A percentile compares a stretch with the other conserved stretches of the same genome.
Conservation (phyloP, 805 yeast species). For the Candida silvicultrix region DNA sequence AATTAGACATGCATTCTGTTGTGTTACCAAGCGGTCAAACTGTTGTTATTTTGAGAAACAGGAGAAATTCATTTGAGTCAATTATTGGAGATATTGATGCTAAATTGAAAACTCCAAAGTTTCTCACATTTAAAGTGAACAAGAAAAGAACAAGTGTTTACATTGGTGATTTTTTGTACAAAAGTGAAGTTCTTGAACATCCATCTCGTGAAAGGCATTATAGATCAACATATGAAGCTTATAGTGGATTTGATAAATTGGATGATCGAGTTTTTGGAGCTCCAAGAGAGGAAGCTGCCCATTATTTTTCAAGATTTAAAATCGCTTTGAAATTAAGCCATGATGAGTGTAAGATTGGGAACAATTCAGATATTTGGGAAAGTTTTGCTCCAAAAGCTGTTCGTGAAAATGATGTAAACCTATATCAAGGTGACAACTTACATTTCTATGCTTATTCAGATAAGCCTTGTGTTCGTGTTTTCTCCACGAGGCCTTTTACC, state of each 20-base stretch:
- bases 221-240: too few species aligned
- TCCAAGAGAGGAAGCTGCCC: neutral
- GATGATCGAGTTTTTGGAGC: neutral
- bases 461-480: neutral
- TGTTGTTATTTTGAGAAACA: neutral
- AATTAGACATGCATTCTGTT: neutral
- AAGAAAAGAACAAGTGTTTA: neutral
- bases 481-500: neutral
- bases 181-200: neutral
- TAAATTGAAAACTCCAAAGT: neutral
- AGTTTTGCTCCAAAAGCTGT: neutral
- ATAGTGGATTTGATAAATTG: neutral
- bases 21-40: neutral
- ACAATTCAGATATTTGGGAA: neutral
- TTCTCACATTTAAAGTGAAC: too few species aligned
- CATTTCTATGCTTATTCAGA: neutral
- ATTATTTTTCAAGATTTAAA: neutral
- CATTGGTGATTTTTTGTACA: neutral
- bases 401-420: neutral
- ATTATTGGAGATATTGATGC: neutral
- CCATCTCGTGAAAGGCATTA: too few species aligned
- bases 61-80: neutral
- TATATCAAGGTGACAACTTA: neutral
- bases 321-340: neutral
- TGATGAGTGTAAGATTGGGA: neutral